A percentile compares a stretch with the other conserved stretches of the same genome.
These are phyloP conservation scores for Saccharomycopsis hybrid DNA, from an alignment of 1,139 yeast genomes.

Conservation along the genomic window DNA sequence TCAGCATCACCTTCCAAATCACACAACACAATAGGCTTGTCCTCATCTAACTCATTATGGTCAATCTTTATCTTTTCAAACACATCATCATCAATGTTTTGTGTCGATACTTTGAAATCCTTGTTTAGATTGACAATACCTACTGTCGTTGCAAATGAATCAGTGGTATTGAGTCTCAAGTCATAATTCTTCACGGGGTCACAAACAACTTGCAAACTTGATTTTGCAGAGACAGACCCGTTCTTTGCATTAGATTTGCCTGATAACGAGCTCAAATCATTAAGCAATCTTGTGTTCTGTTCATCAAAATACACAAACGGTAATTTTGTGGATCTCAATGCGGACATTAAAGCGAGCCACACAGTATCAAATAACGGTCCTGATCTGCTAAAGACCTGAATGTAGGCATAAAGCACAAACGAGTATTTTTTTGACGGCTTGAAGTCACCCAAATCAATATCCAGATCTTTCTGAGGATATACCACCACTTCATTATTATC, in stretches of 20 bases:
- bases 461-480: constrained; percentile 40
- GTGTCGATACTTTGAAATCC: constrained; percentile 26
- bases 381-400: constrained; percentile 72
- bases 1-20: constrained; percentile 81
- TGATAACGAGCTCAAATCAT: constrained; percentile 27
- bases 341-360: constrained; percentile 62
- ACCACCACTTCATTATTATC: constrained; percentile 32
- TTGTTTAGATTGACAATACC: constrained; percentile 48
- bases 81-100: constrained; percentile 29
- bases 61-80: constrained; percentile 27
- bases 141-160: constrained; percentile 53
- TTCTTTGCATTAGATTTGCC: constrained; percentile 23
- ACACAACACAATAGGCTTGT: constrained; percentile 43
- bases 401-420: constrained; percentile 66
- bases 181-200: constrained; percentile 32
- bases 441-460: constrained; percentile 30
- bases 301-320: constrained; percentile 67
- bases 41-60: constrained; percentile 17
- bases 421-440: constrained; percentile 42
- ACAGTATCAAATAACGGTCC: constrained; percentile 80
- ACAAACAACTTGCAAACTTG: constrained; percentile 33
- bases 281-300: constrained; percentile 31
- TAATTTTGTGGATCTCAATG: constrained; percentile 51
- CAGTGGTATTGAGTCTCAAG: constrained; percentile 33
- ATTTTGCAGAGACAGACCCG: constrained; percentile 24